A percentile compares a stretch with the other conserved stretches of the same genome.
These are phyloP conservation scores for Plasmodium berghei DNA, from an alignment of 169 alveolate species.

Conservation along the genomic window DNA sequence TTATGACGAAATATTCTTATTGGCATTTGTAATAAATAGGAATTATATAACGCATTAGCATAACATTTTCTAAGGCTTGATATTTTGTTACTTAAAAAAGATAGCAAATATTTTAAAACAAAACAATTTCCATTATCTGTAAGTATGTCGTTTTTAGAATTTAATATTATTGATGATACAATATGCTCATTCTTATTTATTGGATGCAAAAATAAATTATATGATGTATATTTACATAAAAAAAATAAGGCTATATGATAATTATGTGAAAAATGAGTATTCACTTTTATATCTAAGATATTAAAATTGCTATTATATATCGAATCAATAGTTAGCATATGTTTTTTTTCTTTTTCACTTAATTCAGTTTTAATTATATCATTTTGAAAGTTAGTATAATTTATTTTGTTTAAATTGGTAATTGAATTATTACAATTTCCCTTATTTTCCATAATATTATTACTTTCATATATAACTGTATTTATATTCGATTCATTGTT, in stretches of 20 bases:
- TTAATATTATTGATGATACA: slow-evolving; percentile 44
- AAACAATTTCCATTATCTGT: slow-evolving; percentile 69
- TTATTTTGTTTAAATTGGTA: neutral
- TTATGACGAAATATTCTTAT: slow-evolving; percentile 57
- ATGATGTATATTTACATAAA: slow-evolving; percentile 66
- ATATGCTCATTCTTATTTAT: slow-evolving; percentile 67
- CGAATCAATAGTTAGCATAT: slow-evolving; percentile 30
- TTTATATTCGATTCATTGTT: too few species aligned
- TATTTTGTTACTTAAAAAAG: slow-evolving; percentile 51
- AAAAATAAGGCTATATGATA: slow-evolving; percentile 55
- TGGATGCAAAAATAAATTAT: slow-evolving; percentile 63
- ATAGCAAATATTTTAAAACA: slow-evolving; percentile 41
- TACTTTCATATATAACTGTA: too few species aligned
- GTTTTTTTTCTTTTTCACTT: slow-evolving; percentile 22
- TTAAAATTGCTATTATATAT: slow-evolving; percentile 42
- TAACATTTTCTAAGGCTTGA: slow-evolving; percentile 60
- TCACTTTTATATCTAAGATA: slow-evolving; percentile 44
- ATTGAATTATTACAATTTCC: too few species aligned
- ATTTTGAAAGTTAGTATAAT: neutral
- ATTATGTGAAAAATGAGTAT: slow-evolving; percentile 68
- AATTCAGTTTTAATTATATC: neutral
- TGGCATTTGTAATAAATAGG: slow-evolving; percentile 54
- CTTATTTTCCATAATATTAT: neutral
- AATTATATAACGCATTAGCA: slow-evolving; percentile 64
- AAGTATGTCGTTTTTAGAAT: slow-evolving; percentile 28